These are phyloP conservation scores for Hibiscus tridactylites DNA, from an alignment of 345 rosid species.

Conservation along the genomic window DNA sequence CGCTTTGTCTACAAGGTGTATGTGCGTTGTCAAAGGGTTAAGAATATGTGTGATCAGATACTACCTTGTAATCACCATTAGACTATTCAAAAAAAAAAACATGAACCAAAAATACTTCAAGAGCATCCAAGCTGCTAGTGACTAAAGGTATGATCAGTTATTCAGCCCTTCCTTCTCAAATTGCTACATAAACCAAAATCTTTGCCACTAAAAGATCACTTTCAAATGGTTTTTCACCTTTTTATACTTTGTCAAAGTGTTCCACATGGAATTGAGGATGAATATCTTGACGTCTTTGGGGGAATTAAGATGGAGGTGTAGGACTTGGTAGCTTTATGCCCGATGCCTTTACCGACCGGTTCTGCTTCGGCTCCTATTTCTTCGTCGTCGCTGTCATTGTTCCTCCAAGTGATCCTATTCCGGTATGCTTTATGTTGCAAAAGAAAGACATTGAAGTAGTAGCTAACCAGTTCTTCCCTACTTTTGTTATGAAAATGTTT, in stretches of 20 bases:
- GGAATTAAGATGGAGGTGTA: conserved; percentile 35
- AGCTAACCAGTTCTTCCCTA: conserved; percentile 53
- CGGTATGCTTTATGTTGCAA: conserved; percentile 65
- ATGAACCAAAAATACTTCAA: not conserved
- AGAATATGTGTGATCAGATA: too few relatives aligned
- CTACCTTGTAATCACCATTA: too few relatives aligned
- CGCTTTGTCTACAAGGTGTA: too few relatives aligned
- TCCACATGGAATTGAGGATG: too few relatives aligned
- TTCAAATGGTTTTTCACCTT: too few relatives aligned
- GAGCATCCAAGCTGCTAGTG: not conserved
- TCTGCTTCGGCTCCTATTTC: conserved; percentile 19
- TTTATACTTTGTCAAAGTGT: too few relatives aligned
- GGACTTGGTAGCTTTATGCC: conserved; percentile 20
- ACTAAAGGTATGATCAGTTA: not conserved
- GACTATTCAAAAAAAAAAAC: not conserved
- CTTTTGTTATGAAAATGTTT: conserved; percentile 30
- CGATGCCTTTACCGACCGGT: conserved; percentile 13
- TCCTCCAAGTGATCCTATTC: conserved; percentile 41
- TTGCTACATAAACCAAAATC: not conserved
- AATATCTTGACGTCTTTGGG: conserved; percentile 17
- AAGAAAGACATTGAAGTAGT: conserved; percentile 68
- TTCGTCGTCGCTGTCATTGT: conserved; percentile 61
- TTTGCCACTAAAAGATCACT: not conserved
- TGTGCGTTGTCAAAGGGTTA: too few relatives aligned
- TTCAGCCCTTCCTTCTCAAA: not conserved